Percentiles rank a stretch among this genome's conserved stretches.
Evolutionary conservation across 2,329 filamentous ascomycete species (phyloP).

Genomic region (Cyphellophora attinorum): DNA sequence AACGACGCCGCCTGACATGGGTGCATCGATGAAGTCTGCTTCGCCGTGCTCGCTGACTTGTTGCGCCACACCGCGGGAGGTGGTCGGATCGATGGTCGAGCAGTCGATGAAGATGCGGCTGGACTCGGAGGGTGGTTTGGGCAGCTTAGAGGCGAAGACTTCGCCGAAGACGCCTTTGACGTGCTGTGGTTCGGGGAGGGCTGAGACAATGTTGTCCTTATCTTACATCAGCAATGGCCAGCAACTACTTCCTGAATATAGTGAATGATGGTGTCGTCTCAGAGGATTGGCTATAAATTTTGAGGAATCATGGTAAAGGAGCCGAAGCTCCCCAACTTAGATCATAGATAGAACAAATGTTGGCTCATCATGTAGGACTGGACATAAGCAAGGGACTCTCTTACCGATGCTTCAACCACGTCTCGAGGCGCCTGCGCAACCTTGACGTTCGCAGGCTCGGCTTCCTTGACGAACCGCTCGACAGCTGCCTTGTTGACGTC

Average conservation of each 20-base stretch:
- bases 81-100: slow-evolving; percentile 88
- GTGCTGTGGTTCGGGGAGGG: slow-evolving; percentile 79
- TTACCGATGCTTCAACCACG: slow-evolving; percentile 58
- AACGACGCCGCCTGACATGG: slow-evolving; percentile 93
- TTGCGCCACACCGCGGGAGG: slow-evolving; percentile 68
- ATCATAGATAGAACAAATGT: slow-evolving; percentile 53
- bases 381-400: slow-evolving; percentile 7
- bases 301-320: slow-evolving; percentile 53
- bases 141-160: slow-evolving; percentile 56
- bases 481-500: slow-evolving; percentile 54
- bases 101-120: slow-evolving; percentile 85
- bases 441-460: slow-evolving; percentile 39
- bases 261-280: slow-evolving; percentile 29
- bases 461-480: slow-evolving; percentile 48
- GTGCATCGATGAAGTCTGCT: slow-evolving; percentile 78
- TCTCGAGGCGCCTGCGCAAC: slow-evolving; percentile 50
- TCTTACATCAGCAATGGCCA: not conserved
- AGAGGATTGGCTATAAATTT: slow-evolving; percentile 67
- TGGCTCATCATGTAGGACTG: slow-evolving; percentile 40
- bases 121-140: slow-evolving; percentile 37
- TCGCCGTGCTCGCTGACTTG: slow-evolving; percentile 45
- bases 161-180: slow-evolving; percentile 73
- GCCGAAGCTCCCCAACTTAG: slow-evolving; percentile 59
- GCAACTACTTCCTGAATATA: not conserved
- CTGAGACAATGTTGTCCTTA: slow-evolving; percentile 78